Percentiles rank a stretch among this genome's conserved stretches.
phyloP scores from a whole-genome alignment of 2,329 filamentous ascomycete species.

The Grosmannia huntii region DNA sequence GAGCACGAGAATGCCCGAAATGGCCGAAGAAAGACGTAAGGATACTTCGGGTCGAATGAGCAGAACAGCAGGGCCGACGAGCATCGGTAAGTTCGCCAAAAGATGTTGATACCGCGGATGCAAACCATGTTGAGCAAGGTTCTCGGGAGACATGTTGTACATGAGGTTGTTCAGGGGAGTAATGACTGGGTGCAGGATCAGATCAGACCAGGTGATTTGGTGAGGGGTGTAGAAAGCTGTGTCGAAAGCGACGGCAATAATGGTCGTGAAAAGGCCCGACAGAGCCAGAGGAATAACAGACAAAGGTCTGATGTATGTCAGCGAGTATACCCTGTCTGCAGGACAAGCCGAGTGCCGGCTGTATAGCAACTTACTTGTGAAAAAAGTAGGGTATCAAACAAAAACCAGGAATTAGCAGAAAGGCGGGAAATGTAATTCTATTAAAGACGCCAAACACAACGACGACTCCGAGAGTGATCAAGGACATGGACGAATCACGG shows the following conservation, averaged over 20 bases:
- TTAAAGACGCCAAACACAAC: slow-evolving; percentile 85
- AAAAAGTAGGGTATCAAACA: slow-evolving; percentile 75
- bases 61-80: slow-evolving; percentile 56
- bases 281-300: slow-evolving; percentile 50
- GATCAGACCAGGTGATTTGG: slow-evolving; percentile 49
- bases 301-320: slow-evolving; percentile 31
- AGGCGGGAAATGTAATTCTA: slow-evolving; percentile 92
- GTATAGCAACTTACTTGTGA: slow-evolving; percentile 48
- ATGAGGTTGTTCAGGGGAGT: slow-evolving; percentile 66
- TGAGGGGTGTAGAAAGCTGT: slow-evolving; percentile 67
- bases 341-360: background rate
- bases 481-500: slow-evolving; percentile 66
- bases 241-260: slow-evolving; percentile 67
- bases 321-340: background rate
- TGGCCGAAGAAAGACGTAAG: slow-evolving; percentile 56
- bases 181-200: slow-evolving; percentile 54
- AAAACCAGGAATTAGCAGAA: slow-evolving; percentile 71
- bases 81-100: slow-evolving; percentile 55
- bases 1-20: slow-evolving; percentile 57
- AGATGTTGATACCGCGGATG: slow-evolving; percentile 71
- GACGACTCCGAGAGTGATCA: slow-evolving; percentile 66
- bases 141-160: slow-evolving; percentile 59
- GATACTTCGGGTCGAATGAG: slow-evolving; percentile 46
- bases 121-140: slow-evolving; percentile 62
- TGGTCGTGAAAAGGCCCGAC: slow-evolving; percentile 54